These are phyloP conservation scores for Cyberlindnera galapagoensis DNA, from an alignment of 805 yeast species.

Conservation along the genomic window DNA sequence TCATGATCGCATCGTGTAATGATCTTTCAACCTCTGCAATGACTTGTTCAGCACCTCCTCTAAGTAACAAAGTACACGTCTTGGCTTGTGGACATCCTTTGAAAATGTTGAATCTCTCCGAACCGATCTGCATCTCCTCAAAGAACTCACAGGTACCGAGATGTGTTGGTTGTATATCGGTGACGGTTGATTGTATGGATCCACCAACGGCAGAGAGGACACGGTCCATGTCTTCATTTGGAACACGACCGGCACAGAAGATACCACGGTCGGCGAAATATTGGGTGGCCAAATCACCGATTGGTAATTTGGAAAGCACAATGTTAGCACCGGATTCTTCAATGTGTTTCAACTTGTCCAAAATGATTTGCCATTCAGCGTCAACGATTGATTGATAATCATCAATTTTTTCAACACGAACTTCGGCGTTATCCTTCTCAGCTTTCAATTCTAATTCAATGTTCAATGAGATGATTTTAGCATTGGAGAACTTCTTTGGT, in stretches of 20 bases:
- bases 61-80: slow-evolving; percentile 85
- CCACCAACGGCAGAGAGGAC: slow-evolving; percentile 95
- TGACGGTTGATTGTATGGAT: slow-evolving; percentile 68
- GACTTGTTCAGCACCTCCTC: slow-evolving; percentile 99
- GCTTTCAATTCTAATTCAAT: slow-evolving; percentile 96
- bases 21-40: slow-evolving; percentile 98
- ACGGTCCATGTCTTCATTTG: slow-evolving; percentile 84
- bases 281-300: slow-evolving; percentile 98
- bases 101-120: slow-evolving; percentile 90
- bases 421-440: slow-evolving; percentile 98
- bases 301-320: slow-evolving; percentile 89
- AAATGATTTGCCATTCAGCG: slow-evolving; percentile 97
- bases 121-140: slow-evolving; percentile 94
- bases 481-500: slow-evolving; percentile 76
- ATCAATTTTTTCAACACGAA: slow-evolving; percentile 85
- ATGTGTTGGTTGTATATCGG: slow-evolving; percentile 62
- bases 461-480: slow-evolving; percentile 78
- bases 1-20: slow-evolving; percentile 97
- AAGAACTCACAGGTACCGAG: slow-evolving; percentile 80
- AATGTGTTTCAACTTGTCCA: slow-evolving; percentile 78
- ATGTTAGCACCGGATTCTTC: slow-evolving; percentile 84
- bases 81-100: slow-evolving; percentile 88
- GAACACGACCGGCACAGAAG: slow-evolving; percentile 95
- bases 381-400: slow-evolving; percentile 96
- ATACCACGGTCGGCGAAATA: slow-evolving; percentile 93